A percentile compares a stretch with the other conserved stretches of the same genome.
phyloP scores from a whole-genome alignment of 140 eudicot genomes.

The Stevia rebaudiana region DNA sequence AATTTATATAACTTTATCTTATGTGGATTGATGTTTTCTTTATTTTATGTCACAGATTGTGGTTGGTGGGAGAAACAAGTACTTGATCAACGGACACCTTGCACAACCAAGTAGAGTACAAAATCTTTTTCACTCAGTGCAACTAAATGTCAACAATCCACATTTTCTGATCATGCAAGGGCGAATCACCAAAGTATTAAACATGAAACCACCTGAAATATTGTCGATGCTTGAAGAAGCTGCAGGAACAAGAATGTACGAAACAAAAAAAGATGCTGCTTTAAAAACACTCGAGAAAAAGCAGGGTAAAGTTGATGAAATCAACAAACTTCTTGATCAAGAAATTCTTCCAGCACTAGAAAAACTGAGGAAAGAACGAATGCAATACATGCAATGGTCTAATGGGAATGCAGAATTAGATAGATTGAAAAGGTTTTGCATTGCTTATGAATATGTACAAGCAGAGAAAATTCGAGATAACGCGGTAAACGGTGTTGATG shows the following conservation, averaged over 20 bases:
- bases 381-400: slow-evolving; percentile 99
- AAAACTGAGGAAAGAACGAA: slow-evolving; percentile 84
- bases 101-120: slow-evolving; percentile 99
- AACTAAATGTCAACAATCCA: slow-evolving; percentile 94
- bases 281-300: slow-evolving; percentile 92
- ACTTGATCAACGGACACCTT: slow-evolving; percentile 93
- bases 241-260: slow-evolving; percentile 99
- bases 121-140: slow-evolving; percentile 96
- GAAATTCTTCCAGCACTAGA: slow-evolving; percentile 97
- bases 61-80: slow-evolving; percentile 99
- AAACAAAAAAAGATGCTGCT: slow-evolving; percentile 93
- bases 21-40: not conserved
- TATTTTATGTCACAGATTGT: slow-evolving; percentile 58
- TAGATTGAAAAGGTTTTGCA: slow-evolving; percentile 82
- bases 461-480: slow-evolving; percentile 68
- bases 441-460: slow-evolving; percentile 85
- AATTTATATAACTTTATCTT: not conserved
- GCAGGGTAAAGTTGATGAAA: slow-evolving; percentile 93
- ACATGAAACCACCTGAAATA: slow-evolving; percentile 99
- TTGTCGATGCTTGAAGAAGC: slow-evolving; percentile 99
- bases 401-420: slow-evolving; percentile 95
- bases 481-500: slow-evolving; percentile 72
- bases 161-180: slow-evolving; percentile 99
- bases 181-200: slow-evolving; percentile 93
- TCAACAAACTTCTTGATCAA: slow-evolving; percentile 93